A percentile compares a stretch with the other conserved stretches of the same genome.
phyloP scores from a whole-genome alignment of 352 stramenopile genomes.

The Phytophthora vignae region DNA sequence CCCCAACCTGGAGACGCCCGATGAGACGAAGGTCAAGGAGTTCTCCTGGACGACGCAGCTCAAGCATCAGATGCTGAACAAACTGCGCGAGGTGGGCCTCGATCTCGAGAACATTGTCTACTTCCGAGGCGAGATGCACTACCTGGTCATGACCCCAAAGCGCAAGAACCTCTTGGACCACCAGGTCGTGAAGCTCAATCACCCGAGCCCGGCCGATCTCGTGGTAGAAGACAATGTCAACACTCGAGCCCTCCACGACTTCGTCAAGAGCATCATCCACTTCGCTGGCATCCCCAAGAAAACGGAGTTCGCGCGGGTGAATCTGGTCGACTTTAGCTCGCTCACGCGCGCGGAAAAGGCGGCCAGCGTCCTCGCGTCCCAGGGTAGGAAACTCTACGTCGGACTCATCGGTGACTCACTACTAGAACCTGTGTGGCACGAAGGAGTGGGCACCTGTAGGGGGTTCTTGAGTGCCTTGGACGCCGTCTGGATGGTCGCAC shows the following conservation, averaged over 20 bases:
- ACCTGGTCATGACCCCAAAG: conserved; percentile 83
- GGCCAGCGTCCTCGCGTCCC: conserved; percentile 57
- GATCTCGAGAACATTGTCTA: conserved; percentile 86
- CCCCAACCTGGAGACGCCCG: conserved; percentile 63
- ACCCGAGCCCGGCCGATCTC: conserved; percentile 60
- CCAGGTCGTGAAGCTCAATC: conserved; percentile 64
- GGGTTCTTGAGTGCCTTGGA: conserved; percentile 80
- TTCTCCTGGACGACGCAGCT: conserved; percentile 84
- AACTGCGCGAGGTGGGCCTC: conserved; percentile 64
- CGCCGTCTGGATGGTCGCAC: conserved; percentile 69
- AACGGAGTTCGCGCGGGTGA: conserved; percentile 58
- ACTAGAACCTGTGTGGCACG: conserved; percentile 83
- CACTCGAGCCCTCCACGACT: conserved; percentile 49
- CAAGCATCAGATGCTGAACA: conserved; percentile 72
- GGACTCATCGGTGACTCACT: conserved; percentile 77
- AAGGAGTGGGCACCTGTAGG: conserved; percentile 78
- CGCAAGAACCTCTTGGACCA: conserved; percentile 63
- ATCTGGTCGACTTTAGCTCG: conserved; percentile 82
- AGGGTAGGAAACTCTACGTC: conserved; percentile 74
- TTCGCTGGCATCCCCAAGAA: conserved; percentile 72
- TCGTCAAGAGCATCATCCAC: conserved; percentile 58
- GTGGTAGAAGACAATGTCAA: conserved; percentile 67
- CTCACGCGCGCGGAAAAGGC: conserved; percentile 70
- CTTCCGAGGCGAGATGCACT: conserved; percentile 84
- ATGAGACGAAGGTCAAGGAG: conserved; percentile 70